Percentiles rank a stretch among this genome's conserved stretches.
phyloP scores from a whole-genome alignment of 495 filamentous ascomycete genomes.

The Lasiosphaeria ovina region DNA sequence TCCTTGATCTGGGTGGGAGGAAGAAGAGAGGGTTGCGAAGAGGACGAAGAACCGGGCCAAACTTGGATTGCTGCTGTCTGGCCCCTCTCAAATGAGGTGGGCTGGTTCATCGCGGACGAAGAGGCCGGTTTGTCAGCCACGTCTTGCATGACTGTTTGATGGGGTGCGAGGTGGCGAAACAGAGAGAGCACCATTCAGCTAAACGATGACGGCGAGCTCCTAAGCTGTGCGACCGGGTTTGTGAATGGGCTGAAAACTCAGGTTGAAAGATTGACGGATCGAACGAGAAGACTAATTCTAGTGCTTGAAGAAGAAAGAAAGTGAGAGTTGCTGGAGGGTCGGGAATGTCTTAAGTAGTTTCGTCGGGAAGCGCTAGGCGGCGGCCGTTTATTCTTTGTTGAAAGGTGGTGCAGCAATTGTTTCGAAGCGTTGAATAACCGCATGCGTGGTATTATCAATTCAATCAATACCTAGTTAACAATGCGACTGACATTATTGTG shows the following conservation, averaged over 20 bases:
- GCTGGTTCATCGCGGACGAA: slow-evolving; percentile 14
- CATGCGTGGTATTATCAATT: slow-evolving; percentile 5
- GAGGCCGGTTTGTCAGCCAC: slow-evolving; percentile 24
- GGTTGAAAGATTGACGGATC: background rate
- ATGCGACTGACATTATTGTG: slow-evolving; percentile 3
- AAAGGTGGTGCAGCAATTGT: slow-evolving; percentile 1
- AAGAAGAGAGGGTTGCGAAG: background rate
- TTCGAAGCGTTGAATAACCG: slow-evolving; percentile 7
- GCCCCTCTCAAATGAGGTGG: slow-evolving; percentile 8
- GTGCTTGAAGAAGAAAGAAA: background rate
- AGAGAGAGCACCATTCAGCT: slow-evolving; percentile 15
- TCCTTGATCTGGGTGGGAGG: slow-evolving; percentile 21
- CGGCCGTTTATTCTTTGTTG: background rate
- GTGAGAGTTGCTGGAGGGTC: background rate
- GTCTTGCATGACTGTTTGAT: slow-evolving; percentile 21
- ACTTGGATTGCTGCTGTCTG: slow-evolving; percentile 10
- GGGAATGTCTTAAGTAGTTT: background rate
- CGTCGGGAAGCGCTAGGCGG: background rate
- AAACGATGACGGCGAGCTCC: background rate
- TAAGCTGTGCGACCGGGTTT: background rate
- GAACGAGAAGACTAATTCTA: background rate
- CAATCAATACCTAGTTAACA: background rate
- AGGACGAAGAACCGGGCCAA: slow-evolving; percentile 9
- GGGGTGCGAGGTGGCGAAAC: slow-evolving; percentile 20
- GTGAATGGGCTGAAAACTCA: background rate